Conservation (phyloP, 805 yeast species). For the Kregervanrija delftensis region DNA sequence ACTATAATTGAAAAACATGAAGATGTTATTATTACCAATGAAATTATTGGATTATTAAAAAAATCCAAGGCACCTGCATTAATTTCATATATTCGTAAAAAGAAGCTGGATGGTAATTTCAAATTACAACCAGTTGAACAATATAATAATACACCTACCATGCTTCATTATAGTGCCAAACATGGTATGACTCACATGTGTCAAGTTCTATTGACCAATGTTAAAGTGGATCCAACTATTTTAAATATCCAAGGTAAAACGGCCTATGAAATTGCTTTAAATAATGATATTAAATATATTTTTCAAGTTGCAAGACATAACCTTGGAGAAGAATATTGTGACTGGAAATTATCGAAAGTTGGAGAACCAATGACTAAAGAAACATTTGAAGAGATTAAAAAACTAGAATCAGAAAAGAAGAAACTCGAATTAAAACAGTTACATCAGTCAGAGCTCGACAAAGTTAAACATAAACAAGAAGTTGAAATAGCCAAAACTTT, state of each 20-base stretch:
- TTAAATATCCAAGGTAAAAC: constrained; percentile 50
- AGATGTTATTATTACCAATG: constrained; percentile 47
- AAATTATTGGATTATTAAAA: constrained; percentile 52
- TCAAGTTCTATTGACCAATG: constrained; percentile 47
- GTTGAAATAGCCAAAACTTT: constrained; percentile 19
- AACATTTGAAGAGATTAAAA: constrained; percentile 39
- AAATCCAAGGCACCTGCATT: constrained; percentile 75
- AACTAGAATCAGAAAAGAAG: constrained; percentile 27
- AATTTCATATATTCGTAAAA: constrained; percentile 50
- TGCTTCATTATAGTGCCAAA: constrained; percentile 72
- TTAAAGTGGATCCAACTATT: constrained; percentile 67
- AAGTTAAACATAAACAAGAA: constrained; percentile 34
- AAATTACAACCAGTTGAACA: constrained; percentile 47
- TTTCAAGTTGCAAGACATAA: constrained; percentile 64
- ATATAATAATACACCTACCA: constrained; percentile 56
- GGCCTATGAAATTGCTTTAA: constrained; percentile 59
- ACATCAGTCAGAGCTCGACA: constrained; percentile 36
- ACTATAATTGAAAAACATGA: constrained; percentile 8
- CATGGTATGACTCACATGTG: constrained; percentile 64
- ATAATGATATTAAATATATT: constrained; percentile 37
- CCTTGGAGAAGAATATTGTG: constrained; percentile 65
- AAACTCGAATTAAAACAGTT: constrained; percentile 32
- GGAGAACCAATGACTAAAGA: constrained; percentile 55
- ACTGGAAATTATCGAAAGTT: constrained; percentile 56
- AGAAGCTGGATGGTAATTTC: constrained; percentile 44